Conservation (phyloP, 345 rosid species). For the Barbarea vulgaris region DNA sequence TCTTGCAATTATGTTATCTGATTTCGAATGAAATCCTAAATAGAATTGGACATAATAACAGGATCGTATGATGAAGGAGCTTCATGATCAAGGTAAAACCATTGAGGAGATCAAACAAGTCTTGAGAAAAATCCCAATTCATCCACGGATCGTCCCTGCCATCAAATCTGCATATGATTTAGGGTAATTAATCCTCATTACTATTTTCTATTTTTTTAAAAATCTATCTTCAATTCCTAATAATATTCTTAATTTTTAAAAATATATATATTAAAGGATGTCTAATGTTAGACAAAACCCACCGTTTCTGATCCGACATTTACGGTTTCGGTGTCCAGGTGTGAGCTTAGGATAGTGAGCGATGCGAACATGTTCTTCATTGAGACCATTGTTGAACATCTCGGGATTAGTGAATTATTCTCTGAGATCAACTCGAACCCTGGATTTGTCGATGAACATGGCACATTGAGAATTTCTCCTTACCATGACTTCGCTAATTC, state of each 20-base stretch:
- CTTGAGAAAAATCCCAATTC: constrained; percentile 58
- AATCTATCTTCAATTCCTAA: neutral
- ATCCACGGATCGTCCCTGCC: constrained; percentile 68
- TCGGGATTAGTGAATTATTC: constrained; percentile 63
- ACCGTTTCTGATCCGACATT: constrained; percentile 23
- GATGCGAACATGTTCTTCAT: constrained; percentile 83
- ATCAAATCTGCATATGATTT: constrained; percentile 71
- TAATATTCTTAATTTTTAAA: constrained; percentile 19
- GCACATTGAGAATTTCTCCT: constrained; percentile 63
- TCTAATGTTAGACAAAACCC: constrained; percentile 19
- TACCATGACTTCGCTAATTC: constrained; percentile 59
- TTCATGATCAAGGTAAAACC: constrained; percentile 62
- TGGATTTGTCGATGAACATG: constrained; percentile 58
- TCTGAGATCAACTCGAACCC: constrained; percentile 82
- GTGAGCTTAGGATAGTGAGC: constrained; percentile 79
- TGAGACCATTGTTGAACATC: constrained; percentile 70
- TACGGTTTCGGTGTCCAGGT: constrained; percentile 49
- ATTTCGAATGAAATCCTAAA: neutral
- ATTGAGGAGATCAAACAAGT: constrained; percentile 62
- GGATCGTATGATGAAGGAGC: constrained; percentile 83
- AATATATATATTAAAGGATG: neutral
- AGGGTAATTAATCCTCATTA: constrained; percentile 42
- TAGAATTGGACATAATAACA: constrained; percentile 25
- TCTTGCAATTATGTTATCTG: neutral
- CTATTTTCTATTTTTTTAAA: neutral